Conservation (phyloP, 2,329 filamentous ascomycete genomes). For the Phoma sp. region DNA sequence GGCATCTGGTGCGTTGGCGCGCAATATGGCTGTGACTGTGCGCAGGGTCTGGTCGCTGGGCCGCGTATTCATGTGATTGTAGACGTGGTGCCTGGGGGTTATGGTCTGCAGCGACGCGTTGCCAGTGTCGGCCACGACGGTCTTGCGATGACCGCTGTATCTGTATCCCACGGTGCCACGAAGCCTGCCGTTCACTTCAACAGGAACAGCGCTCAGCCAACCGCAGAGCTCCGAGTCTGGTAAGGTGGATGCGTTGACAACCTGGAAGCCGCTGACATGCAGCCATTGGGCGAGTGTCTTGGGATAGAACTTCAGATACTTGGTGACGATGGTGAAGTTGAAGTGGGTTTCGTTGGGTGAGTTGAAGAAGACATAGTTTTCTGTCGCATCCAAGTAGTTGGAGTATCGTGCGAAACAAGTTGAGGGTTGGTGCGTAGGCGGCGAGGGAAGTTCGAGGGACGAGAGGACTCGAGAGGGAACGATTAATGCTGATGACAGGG, state of each 20-base stretch:
- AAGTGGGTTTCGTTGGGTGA: not conserved
- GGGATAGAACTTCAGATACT: constrained; percentile 6
- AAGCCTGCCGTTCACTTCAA: not conserved
- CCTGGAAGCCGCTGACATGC: not conserved
- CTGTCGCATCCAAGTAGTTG: not conserved
- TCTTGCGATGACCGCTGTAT: not conserved
- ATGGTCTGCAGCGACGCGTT: not conserved
- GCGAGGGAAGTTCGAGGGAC: not conserved
- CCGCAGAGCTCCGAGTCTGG: not conserved
- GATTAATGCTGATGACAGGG: not conserved
- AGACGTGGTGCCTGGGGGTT: not conserved
- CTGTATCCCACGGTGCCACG: constrained; percentile 3
- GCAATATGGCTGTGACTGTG: not conserved
- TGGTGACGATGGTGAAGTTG: constrained; percentile 3
- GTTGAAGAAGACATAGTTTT: constrained; percentile 1
- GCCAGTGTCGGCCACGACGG: not conserved
- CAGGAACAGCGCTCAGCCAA: not conserved
- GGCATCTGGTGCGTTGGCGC: not conserved
- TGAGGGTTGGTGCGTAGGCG: not conserved
- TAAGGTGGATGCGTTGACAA: not conserved
- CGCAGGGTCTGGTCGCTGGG: not conserved
- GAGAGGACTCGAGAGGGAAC: not conserved
- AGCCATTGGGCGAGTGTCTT: not conserved
- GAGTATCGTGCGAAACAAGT: not conserved
- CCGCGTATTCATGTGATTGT: not conserved